Evolutionary conservation across 345 rosid genomes (phyloP).

Genomic region (Rhizophora apiculata): DNA sequence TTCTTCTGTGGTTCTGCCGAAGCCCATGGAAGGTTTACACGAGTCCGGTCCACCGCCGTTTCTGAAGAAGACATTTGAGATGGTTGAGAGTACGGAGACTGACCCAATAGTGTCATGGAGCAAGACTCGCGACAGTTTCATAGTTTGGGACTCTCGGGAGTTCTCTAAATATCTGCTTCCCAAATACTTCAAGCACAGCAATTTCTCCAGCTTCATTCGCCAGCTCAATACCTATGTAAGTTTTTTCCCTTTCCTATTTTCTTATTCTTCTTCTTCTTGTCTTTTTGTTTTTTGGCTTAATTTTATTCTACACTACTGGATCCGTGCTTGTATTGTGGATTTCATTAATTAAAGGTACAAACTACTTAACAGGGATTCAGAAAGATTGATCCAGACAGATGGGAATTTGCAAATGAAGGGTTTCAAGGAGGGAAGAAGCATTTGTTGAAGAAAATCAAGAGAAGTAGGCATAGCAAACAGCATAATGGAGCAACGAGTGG

Average conservation of each 20-base stretch:
- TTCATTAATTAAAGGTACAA: neutral
- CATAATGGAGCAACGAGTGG: conserved; percentile 13
- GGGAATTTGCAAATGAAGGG: conserved; percentile 63
- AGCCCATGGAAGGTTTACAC: conserved; percentile 54
- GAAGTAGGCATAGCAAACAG: conserved; percentile 39
- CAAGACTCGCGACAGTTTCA: conserved; percentile 18
- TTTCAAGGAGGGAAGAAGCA: conserved; percentile 57
- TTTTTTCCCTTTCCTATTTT: neutral
- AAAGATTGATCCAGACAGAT: conserved; percentile 57
- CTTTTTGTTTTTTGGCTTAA: too few species aligned
- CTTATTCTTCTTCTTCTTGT: too few species aligned
- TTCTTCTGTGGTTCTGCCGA: conserved; percentile 32
- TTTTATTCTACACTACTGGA: too few species aligned
- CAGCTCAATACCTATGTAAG: conserved; percentile 31
- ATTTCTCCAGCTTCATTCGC: conserved; percentile 35
- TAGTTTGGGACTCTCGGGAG: conserved; percentile 30
- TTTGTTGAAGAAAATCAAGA: conserved; percentile 56
- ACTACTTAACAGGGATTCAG: conserved; percentile 48
- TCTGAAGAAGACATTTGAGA: conserved; percentile 26
- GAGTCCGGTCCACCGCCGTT: conserved; percentile 43
- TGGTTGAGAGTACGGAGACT: conserved; percentile 30
- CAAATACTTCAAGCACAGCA: conserved; percentile 31
- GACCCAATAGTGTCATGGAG: conserved; percentile 23
- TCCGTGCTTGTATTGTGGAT: too few species aligned
- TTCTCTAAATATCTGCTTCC: conserved; percentile 27